Conservation (phyloP, 2,329 filamentous ascomycete genomes). For the Cordyceps tenuipes region DNA sequence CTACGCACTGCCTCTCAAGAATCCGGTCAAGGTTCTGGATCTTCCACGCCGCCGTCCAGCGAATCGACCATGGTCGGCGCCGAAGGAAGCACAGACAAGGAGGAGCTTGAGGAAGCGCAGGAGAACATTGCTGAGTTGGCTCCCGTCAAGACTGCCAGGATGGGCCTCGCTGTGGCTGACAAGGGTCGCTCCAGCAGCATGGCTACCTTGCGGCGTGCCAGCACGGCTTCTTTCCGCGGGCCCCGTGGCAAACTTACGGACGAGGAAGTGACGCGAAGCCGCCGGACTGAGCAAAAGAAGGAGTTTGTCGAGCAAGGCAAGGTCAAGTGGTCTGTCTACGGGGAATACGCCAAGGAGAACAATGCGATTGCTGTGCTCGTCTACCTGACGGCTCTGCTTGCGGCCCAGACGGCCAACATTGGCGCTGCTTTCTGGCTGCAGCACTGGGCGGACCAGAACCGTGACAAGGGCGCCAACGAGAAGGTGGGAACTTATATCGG, state of each 20-base stretch:
- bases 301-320: slow-evolving; percentile 91
- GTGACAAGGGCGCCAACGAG: slow-evolving; percentile 56
- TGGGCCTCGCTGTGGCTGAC: slow-evolving; percentile 31
- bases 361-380: slow-evolving; percentile 76
- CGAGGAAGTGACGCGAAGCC: slow-evolving; percentile 67
- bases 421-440: slow-evolving; percentile 90
- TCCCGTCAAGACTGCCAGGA: slow-evolving; percentile 52
- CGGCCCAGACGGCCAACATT: slow-evolving; percentile 74
- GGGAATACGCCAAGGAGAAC: slow-evolving; percentile 90
- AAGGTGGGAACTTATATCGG: slow-evolving; percentile 85
- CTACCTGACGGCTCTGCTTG: slow-evolving; percentile 69
- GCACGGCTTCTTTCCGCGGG: slow-evolving; percentile 81
- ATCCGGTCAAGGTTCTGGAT: slow-evolving; percentile 35
- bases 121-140: slow-evolving; percentile 69
- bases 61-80: slow-evolving; percentile 49
- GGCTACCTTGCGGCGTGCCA: slow-evolving; percentile 78
- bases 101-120: slow-evolving; percentile 68
- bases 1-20: slow-evolving; percentile 67
- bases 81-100: slow-evolving; percentile 46
- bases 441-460: slow-evolving; percentile 78
- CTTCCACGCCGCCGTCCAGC: slow-evolving; percentile 41
- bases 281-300: slow-evolving; percentile 79
- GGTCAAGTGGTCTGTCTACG: slow-evolving; percentile 90
- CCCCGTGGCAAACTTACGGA: slow-evolving; percentile 77
- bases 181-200: slow-evolving; percentile 62